Conservation (phyloP, 306 rosid genomes). For the Fagus sylvatica region DNA sequence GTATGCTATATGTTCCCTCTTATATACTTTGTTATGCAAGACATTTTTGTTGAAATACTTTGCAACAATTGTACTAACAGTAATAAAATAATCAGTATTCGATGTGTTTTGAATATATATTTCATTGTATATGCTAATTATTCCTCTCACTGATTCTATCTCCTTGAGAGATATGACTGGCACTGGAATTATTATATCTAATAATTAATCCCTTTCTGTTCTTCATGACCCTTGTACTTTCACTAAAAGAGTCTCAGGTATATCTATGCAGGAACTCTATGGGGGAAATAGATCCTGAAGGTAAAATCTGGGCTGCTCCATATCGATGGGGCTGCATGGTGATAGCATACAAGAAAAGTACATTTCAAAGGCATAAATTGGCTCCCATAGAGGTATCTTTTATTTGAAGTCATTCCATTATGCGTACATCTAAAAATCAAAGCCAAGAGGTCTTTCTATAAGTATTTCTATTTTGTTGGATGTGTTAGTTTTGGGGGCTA, state of each 20-base stretch:
- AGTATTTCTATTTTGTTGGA: not conserved
- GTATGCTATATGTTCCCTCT: not conserved
- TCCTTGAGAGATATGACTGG: not conserved
- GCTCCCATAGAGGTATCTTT: constrained; percentile 65
- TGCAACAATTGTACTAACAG: not conserved
- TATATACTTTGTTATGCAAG: not conserved
- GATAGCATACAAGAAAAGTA: constrained; percentile 82
- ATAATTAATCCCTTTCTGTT: not conserved
- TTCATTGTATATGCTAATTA: not conserved
- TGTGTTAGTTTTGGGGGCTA: not conserved
- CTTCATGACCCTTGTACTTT: not conserved
- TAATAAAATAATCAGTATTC: not conserved
- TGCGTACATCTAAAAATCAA: not conserved
- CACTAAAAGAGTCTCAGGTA: constrained; percentile 62
- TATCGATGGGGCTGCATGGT: constrained; percentile 96
- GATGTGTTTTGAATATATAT: not conserved
- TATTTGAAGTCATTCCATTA: not conserved
- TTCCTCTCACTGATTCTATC: not conserved
- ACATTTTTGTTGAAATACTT: not conserved
- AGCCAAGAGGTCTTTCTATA: not conserved
- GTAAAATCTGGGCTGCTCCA: constrained; percentile 87
- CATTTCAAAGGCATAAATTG: constrained; percentile 71
- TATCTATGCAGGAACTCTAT: constrained; percentile 80
- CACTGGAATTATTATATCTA: not conserved
- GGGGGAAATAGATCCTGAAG: constrained; percentile 72